Evolutionary conservation across 805 yeast genomes (phyloP).

Genomic region (Cyberlindnera japonica): DNA sequence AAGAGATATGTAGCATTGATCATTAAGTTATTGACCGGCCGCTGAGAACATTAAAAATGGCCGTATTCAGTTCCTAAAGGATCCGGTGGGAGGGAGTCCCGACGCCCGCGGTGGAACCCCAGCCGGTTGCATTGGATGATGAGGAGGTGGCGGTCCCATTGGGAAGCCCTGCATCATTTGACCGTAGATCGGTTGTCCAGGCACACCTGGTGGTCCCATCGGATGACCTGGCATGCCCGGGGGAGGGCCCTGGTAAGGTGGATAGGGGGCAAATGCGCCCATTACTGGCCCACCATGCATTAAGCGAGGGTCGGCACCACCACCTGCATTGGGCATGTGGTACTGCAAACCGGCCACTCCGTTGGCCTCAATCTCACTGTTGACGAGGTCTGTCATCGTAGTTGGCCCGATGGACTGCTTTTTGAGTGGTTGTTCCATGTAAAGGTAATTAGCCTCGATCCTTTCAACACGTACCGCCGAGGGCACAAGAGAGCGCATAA

Average conservation of each 20-base stretch:
- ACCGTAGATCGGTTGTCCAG: not conserved
- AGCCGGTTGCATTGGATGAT: not conserved
- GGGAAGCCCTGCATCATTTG: not conserved
- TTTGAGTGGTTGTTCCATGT: conserved; percentile 20
- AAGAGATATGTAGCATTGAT: too few species aligned
- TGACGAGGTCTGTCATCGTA: conserved; percentile 29
- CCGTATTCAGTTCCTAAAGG: not conserved
- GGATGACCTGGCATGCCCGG: not conserved
- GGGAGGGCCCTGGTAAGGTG: not conserved
- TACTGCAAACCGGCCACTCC: conserved; percentile 13
- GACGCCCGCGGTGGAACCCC: not conserved
- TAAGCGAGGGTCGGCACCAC: too few species aligned
- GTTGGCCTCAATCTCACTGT: conserved; percentile 22
- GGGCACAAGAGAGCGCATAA: conserved; percentile 6
- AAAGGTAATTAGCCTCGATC: conserved; percentile 22
- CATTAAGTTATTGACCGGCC: too few species aligned
- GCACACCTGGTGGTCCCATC: not conserved
- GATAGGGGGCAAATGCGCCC: not conserved
- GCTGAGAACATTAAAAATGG: too few species aligned
- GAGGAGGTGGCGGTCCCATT: conserved; percentile 1
- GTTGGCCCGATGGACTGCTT: conserved; percentile 15
- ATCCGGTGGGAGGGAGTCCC: not conserved
- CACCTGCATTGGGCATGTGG: too few species aligned
- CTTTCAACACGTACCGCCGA: conserved; percentile 13
- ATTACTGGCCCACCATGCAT: too few species aligned